Evolutionary conservation across 1,139 yeast species (phyloP).

Genomic region (Yamadazyma blattariae): DNA sequence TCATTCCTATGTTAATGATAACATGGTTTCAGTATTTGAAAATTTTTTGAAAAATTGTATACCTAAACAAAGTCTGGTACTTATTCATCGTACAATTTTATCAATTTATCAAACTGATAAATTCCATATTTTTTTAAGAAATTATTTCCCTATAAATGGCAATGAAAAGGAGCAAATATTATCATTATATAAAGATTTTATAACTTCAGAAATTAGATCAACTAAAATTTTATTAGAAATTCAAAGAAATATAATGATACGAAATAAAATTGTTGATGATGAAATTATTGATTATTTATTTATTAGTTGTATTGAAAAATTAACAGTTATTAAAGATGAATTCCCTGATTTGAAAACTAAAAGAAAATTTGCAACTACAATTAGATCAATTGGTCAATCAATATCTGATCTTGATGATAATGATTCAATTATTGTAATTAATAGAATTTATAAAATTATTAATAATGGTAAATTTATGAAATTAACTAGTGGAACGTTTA

Average conservation of each 20-base stretch:
- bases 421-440: constrained; percentile 7
- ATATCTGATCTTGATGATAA: constrained; percentile 22
- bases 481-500: background rate
- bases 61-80: background rate
- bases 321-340: background rate
- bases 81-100: constrained; percentile 7
- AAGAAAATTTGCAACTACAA: constrained; percentile 22
- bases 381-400: constrained; percentile 30
- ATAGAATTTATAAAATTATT: background rate
- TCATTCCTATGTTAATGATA: background rate
- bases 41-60: constrained; percentile 1
- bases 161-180: constrained; percentile 2
- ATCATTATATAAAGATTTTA: constrained; percentile 6
- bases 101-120: constrained; percentile 1
- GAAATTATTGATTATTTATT: constrained; percentile 14
- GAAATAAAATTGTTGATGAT: constrained; percentile 15
- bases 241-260: constrained; percentile 18
- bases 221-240: constrained; percentile 22
- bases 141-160: constrained; percentile 3
- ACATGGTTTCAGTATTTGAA: background rate
- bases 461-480: background rate
- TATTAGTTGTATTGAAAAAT: constrained; percentile 10
- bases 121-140: constrained; percentile 3
- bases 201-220: constrained; percentile 1
- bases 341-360: constrained; percentile 11